Conservation (phyloP, 2,329 filamentous ascomycete genomes). For the Aspergillus neoniger region DNA sequence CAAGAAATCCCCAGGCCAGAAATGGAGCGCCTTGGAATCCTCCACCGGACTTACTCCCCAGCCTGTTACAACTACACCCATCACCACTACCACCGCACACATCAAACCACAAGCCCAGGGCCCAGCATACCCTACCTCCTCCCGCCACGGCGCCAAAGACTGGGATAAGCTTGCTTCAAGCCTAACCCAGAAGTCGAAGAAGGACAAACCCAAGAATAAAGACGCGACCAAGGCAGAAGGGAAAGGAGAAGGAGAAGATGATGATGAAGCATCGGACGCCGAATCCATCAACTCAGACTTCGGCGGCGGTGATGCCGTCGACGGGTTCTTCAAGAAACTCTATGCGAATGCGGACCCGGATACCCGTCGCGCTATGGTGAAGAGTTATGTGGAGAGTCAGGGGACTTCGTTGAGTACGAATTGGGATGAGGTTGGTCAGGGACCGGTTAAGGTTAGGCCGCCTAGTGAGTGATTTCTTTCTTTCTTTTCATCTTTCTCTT, state of each 20-base stretch:
- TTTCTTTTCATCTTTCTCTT: too few relatives aligned
- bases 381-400: constrained; percentile 92
- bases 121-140: constrained; percentile 85
- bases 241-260: constrained; percentile 38
- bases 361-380: constrained; percentile 91
- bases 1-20: constrained; percentile 66
- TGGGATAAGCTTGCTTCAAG: constrained; percentile 77
- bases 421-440: constrained; percentile 77
- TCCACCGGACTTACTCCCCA: constrained; percentile 31
- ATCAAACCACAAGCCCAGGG: constrained; percentile 10
- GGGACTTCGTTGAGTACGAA: constrained; percentile 90
- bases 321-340: constrained; percentile 86
- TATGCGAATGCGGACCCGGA: constrained; percentile 77
- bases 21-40: constrained; percentile 66
- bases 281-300: constrained; percentile 49
- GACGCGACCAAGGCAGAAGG: too few relatives aligned
- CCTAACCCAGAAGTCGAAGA: constrained; percentile 44
- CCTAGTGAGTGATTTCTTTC: constrained; percentile 24
- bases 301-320: constrained; percentile 63
- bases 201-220: constrained; percentile 28
- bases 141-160: constrained; percentile 78
- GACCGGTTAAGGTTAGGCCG: constrained; percentile 60
- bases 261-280: constrained; percentile 51
- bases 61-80: constrained; percentile 8
- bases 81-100: constrained; percentile 3